Conservation (phyloP, 352 stramenopile genomes). For the Lagenidium giganteum region DNA sequence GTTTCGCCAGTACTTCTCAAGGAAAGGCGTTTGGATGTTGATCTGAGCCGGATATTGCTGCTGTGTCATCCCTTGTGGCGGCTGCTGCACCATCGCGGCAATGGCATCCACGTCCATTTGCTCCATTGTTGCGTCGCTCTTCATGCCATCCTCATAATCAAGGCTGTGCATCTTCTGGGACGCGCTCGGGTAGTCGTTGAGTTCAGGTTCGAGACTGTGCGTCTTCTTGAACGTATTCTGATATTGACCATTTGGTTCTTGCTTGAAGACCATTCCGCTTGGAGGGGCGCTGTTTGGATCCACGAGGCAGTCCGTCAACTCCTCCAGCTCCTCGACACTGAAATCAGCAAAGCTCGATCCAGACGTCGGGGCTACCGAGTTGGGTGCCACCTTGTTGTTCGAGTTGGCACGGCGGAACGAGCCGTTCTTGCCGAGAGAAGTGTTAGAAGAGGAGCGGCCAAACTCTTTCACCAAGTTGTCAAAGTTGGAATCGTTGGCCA, state of each 20-base stretch:
- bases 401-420: conserved; percentile 16
- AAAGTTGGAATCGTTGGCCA: conserved; percentile 67
- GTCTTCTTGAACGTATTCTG: conserved; percentile 53
- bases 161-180: too few species aligned
- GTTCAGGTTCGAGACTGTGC: conserved; percentile 78
- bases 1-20: conserved; percentile 90
- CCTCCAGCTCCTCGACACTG: conserved; percentile 64
- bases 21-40: conserved; percentile 75
- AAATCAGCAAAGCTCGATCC: conserved; percentile 63
- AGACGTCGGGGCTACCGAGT: conserved; percentile 31
- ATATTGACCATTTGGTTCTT: conserved; percentile 2
- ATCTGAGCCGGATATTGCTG: conserved; percentile 56
- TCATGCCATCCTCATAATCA: conserved; percentile 34
- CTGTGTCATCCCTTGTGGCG: too few species aligned
- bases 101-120: conserved; percentile 51
- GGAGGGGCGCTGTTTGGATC: conserved; percentile 3
- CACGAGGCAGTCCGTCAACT: conserved; percentile 67
- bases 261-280: conserved; percentile 5
- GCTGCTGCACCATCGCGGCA: too few species aligned
- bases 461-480: conserved; percentile 79
- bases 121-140: too few species aligned
- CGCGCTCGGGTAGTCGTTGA: too few species aligned
- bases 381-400: conserved; percentile 23
- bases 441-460: conserved; percentile 37
- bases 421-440: conserved; percentile 38